Evolutionary conservation across 2,329 filamentous ascomycete species (phyloP).

Genomic region (Microcyclospora pomicola): DNA sequence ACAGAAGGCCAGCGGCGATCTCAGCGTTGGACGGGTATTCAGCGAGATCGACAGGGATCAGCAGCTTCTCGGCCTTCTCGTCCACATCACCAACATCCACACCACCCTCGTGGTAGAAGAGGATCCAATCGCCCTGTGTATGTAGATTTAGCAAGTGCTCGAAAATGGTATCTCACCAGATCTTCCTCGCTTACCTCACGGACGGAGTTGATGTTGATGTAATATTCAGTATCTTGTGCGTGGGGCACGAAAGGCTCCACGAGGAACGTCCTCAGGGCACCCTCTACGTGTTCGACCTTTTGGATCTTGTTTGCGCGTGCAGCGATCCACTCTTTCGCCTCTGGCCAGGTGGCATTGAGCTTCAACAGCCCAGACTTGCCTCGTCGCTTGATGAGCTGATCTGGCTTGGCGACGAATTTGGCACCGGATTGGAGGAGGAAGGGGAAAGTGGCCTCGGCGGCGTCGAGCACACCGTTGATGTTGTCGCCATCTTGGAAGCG

Average conservation of each 20-base stretch:
- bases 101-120: slow-evolving; percentile 99
- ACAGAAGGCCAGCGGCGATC: slow-evolving; percentile 72
- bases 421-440: slow-evolving; percentile 74
- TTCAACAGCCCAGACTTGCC: slow-evolving; percentile 95
- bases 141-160: slow-evolving; percentile 16
- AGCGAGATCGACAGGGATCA: slow-evolving; percentile 88
- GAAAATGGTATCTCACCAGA: not conserved
- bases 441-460: slow-evolving; percentile 91
- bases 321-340: slow-evolving; percentile 88
- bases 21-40: slow-evolving; percentile 93
- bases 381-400: slow-evolving; percentile 99
- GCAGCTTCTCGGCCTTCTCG: slow-evolving; percentile 94
- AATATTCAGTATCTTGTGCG: slow-evolving; percentile 91
- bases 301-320: slow-evolving; percentile 82
- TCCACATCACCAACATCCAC: slow-evolving; percentile 99
- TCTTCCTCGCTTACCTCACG: slow-evolving; percentile 67
- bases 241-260: slow-evolving; percentile 98
- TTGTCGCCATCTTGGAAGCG: slow-evolving; percentile 83
- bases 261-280: slow-evolving; percentile 84
- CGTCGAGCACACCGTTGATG: slow-evolving; percentile 73
- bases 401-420: slow-evolving; percentile 97
- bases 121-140: slow-evolving; percentile 89
- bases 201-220: slow-evolving; percentile 99
- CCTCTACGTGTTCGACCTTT: slow-evolving; percentile 82
- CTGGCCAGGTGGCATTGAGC: slow-evolving; percentile 93